Evolutionary conservation across 495 filamentous ascomycete species (phyloP).

Genomic region (Hyaloscypha bicolor): DNA sequence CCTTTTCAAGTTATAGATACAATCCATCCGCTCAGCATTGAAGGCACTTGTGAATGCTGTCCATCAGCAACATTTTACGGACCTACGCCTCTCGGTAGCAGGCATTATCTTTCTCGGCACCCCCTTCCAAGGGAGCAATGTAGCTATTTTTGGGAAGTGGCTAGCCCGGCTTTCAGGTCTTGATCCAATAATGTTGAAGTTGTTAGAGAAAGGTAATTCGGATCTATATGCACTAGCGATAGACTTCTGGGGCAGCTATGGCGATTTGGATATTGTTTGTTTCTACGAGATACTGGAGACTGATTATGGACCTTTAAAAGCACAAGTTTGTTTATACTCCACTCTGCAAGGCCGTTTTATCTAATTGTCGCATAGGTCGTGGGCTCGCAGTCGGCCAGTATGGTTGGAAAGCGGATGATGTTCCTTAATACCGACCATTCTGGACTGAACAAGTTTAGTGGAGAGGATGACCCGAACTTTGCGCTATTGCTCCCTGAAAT

Average conservation of each 20-base stretch:
- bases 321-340: constrained; percentile 1
- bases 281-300: constrained; percentile 15
- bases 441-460: constrained; percentile 26
- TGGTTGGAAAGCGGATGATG: constrained; percentile 20
- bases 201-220: constrained; percentile 10
- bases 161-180: not conserved
- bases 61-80: constrained; percentile 5
- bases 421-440: constrained; percentile 19
- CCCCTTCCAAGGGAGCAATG: constrained; percentile 20
- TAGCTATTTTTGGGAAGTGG: constrained; percentile 11
- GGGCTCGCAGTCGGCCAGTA: constrained; percentile 15
- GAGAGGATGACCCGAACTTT: constrained; percentile 23
- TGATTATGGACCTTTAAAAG: not conserved
- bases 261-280: constrained; percentile 19
- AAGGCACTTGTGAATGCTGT: constrained; percentile 20
- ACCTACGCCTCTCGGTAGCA: constrained; percentile 19
- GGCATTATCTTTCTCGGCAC: constrained; percentile 25
- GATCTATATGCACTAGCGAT: constrained; percentile 8
- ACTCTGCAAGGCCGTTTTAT: too few relatives aligned
- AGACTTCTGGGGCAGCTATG: constrained; percentile 14
- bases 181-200: constrained; percentile 10
- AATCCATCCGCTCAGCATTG: not conserved
- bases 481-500: constrained; percentile 17
- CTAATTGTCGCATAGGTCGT: constrained; percentile 5
- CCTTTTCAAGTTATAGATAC: not conserved